phyloP scores from a whole-genome alignment of 2,329 filamentous ascomycete genomes.

The Fusarium chlamydosporum region DNA sequence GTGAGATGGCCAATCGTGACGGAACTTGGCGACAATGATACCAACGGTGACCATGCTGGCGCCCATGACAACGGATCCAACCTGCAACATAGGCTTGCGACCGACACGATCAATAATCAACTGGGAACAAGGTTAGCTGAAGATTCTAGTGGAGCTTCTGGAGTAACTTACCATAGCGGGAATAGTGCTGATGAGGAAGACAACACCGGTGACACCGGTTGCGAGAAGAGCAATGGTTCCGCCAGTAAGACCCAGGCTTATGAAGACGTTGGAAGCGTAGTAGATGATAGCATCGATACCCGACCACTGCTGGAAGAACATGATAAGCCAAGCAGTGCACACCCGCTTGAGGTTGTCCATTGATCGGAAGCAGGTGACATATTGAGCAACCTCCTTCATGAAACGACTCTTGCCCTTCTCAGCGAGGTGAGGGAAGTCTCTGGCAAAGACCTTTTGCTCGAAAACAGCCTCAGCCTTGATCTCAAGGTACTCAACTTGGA shows the following conservation, averaged over 20 bases:
- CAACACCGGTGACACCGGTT: slow-evolving; percentile 79
- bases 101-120: slow-evolving; percentile 59
- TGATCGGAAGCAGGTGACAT: slow-evolving; percentile 53
- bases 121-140: neutral
- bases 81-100: slow-evolving; percentile 57
- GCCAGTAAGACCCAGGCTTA: slow-evolving; percentile 72
- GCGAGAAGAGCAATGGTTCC: slow-evolving; percentile 73
- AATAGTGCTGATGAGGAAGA: slow-evolving; percentile 67
- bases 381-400: slow-evolving; percentile 64
- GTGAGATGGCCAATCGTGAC: slow-evolving; percentile 51
- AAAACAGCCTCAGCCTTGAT: slow-evolving; percentile 85
- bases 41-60: slow-evolving; percentile 38
- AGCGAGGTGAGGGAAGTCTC: slow-evolving; percentile 65
- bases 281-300: slow-evolving; percentile 59
- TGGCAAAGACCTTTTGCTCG: slow-evolving; percentile 77
- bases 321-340: slow-evolving; percentile 72
- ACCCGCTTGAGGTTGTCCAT: slow-evolving; percentile 73
- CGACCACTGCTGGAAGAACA: slow-evolving; percentile 69
- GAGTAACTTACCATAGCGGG: slow-evolving; percentile 49
- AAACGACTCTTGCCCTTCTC: slow-evolving; percentile 60
- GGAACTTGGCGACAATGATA: slow-evolving; percentile 42
- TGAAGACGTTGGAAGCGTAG: slow-evolving; percentile 70
- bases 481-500: slow-evolving; percentile 83
- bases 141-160: fast-evolving
- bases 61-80: slow-evolving; percentile 58